phyloP scores from a whole-genome alignment of 2,329 filamentous ascomycete species.

The Sordariomycetes sp. region DNA sequence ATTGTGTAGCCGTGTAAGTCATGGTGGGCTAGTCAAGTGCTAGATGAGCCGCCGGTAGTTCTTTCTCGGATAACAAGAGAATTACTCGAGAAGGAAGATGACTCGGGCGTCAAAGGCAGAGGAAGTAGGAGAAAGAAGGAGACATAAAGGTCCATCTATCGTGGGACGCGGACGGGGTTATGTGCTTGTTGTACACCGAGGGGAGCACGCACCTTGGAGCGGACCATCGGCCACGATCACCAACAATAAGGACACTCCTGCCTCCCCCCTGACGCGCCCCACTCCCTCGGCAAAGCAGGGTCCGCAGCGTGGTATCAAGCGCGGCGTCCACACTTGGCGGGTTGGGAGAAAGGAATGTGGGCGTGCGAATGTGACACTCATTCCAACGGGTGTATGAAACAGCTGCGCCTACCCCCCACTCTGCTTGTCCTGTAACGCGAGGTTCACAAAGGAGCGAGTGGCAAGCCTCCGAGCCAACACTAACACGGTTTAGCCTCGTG shows the following conservation, averaged over 20 bases:
- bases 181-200: background rate
- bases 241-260: background rate
- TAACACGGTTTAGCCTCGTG: background rate
- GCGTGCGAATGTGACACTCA: background rate
- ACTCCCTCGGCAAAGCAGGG: background rate
- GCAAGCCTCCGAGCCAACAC: background rate
- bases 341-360: background rate
- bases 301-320: background rate
- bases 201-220: background rate
- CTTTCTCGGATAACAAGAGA: background rate
- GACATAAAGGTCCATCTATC: constrained; percentile 1
- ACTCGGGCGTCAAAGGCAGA: background rate
- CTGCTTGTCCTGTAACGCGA: background rate
- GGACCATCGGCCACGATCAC: background rate
- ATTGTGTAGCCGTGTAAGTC: background rate
- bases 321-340: background rate
- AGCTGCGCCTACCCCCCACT: background rate
- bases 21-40: background rate
- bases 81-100: background rate
- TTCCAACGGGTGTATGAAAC: background rate
- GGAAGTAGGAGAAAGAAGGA: background rate
- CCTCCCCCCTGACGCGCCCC: background rate
- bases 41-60: background rate
- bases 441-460: background rate
- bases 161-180: background rate